These are phyloP conservation scores for Suzukiozyma palmioleophila DNA, from an alignment of 1,139 yeast genomes.

Conservation along the genomic window DNA sequence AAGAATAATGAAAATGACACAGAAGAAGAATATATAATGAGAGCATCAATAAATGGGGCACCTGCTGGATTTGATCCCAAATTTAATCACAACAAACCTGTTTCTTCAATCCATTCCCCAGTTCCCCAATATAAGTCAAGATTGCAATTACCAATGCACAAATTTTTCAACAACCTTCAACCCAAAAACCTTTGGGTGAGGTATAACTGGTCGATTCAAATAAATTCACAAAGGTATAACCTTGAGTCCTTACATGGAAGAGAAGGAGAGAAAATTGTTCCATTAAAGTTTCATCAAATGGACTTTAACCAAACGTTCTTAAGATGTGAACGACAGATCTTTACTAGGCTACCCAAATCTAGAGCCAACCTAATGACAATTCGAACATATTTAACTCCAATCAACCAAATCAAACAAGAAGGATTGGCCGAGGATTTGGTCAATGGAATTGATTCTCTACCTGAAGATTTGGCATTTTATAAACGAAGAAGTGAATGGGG, in stretches of 20 bases:
- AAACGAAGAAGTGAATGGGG: slow-evolving; percentile 65
- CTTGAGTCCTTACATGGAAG: slow-evolving; percentile 31
- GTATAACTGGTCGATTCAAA: slow-evolving; percentile 41
- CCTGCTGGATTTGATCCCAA: slow-evolving; percentile 45
- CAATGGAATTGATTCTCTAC: slow-evolving; percentile 57
- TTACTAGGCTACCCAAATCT: slow-evolving; percentile 36
- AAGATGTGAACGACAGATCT: slow-evolving; percentile 39
- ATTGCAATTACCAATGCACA: slow-evolving; percentile 32
- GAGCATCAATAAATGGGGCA: slow-evolving; percentile 35
- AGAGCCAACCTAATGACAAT: slow-evolving; percentile 39
- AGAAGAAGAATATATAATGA: slow-evolving; percentile 31
- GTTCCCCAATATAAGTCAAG: slow-evolving; percentile 38
- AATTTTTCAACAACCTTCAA: slow-evolving; percentile 34
- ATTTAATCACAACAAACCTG: slow-evolving; percentile 26
- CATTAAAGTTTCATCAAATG: slow-evolving; percentile 23
- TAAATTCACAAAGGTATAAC: slow-evolving; percentile 25
- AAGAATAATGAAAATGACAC: slow-evolving; percentile 31
- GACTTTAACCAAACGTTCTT: slow-evolving; percentile 36
- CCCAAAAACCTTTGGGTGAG: slow-evolving; percentile 39
- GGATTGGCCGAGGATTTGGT: slow-evolving; percentile 42
- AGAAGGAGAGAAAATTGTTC: slow-evolving; percentile 22
- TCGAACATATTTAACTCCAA: slow-evolving; percentile 38
- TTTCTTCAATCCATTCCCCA: slow-evolving; percentile 36
- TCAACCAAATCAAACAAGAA: slow-evolving; percentile 30
- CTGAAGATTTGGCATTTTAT: slow-evolving; percentile 54